Evolutionary conservation across 192 early-diverging fungal species (phyloP), one percentile per base, ranked within the genome.

Genomic region (Lobosporangium transversale): DNA sequence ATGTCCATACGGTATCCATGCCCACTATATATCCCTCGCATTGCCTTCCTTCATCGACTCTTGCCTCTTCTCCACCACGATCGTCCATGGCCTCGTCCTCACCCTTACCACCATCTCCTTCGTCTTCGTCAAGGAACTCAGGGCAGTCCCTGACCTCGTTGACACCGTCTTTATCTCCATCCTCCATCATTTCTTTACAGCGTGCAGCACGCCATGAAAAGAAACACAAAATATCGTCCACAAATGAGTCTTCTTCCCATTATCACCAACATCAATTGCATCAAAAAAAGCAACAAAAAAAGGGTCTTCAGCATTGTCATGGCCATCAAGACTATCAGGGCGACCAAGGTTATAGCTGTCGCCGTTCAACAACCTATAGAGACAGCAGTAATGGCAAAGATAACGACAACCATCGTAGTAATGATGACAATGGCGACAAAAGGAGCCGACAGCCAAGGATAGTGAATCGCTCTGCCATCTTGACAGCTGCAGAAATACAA

Each of bases 151-250:
- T 71, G 47, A 51, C 60, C 2, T 73, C 70, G 0, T 15, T 73
- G 21, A 65, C 70, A 15, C 62, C 70, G 3, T 73, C 70, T 31
- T 59, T 65, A 49, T 64, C 70, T 4, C 57, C 70, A 2, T 74
- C 70, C 2, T 74, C 62, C 37, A 65, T 65, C 37, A 69, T 69
- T 10, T 61, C 67, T 20, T 26, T 58, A 4, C 70, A 74, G 35
- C 62, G 62, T 10, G 48, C 27, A 33, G 56, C 62, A 8, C 70
- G 70, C 2, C 70, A 65, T 17, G 70, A 74, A 49, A 74, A 74
- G 27, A 40, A 37, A 4, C 70, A 74, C 29, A 26, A 45, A 17
- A 20, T 11, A 6, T 32, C 48, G 24, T 33, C 52, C 33, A 17
- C 33, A 53, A 53, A 53, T 20, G 21, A 30, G 3, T 10, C 24